Conservation (phyloP, 176 grass and related monocot species). For the Oryza meridionalis region DNA sequence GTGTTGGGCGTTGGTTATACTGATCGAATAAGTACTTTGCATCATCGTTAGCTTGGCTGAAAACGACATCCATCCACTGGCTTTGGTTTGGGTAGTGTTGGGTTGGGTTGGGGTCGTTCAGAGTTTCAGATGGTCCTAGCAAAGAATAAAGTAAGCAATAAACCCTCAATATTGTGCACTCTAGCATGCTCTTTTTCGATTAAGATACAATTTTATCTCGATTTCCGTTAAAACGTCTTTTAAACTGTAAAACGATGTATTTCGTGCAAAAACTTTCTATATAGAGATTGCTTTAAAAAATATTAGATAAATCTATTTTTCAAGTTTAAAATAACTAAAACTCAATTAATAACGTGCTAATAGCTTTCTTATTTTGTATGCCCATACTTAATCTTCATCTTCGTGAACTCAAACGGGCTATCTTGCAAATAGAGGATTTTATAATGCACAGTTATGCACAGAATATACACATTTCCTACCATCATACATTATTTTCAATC, state of each 20-base stretch:
- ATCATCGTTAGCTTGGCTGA: slow-evolving; percentile 2
- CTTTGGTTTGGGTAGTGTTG: not conserved
- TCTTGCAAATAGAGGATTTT: not conserved
- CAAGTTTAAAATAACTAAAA: too few species aligned
- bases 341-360: too few species aligned
- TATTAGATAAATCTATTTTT: too few species aligned
- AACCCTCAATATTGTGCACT: not conserved
- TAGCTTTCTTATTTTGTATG: too few species aligned
- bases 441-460: not conserved
- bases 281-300: too few species aligned
- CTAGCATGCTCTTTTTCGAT: too few species aligned
- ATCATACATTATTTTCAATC: not conserved
- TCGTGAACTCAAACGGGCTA: too few species aligned
- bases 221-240: too few species aligned
- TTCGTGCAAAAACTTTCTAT: too few species aligned
- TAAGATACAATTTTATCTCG: too few species aligned
- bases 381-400: too few species aligned
- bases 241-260: too few species aligned
- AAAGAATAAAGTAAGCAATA: not conserved
- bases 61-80: not conserved
- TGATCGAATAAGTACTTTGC: not conserved
- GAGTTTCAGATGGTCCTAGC: not conserved
- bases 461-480: slow-evolving; percentile 26
- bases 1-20: not conserved
- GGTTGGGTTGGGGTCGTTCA: not conserved